A percentile compares a stretch with the other conserved stretches of the same genome.
These are phyloP conservation scores for Dioszegia hungarica DNA, from an alignment of 768 basidiomycete species.

Conservation along the genomic window DNA sequence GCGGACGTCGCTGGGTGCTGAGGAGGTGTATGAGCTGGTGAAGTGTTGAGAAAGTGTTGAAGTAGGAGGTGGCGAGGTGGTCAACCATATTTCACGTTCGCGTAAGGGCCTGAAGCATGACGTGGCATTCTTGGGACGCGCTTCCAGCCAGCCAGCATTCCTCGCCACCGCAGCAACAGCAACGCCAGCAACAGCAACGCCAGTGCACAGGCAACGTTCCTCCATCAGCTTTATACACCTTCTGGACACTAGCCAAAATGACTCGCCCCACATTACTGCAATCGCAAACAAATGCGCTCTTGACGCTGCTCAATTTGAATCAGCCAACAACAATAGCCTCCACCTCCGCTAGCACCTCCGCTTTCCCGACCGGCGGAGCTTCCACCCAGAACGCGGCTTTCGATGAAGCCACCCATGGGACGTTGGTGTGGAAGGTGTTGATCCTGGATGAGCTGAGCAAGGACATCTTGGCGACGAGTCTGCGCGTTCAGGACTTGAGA, in stretches of 20 bases:
- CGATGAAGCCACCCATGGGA: constrained; percentile 52
- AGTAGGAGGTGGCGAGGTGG: neutral
- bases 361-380: constrained; percentile 46
- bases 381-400: constrained; percentile 20
- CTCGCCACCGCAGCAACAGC: neutral
- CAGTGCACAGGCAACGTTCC: too few relatives aligned
- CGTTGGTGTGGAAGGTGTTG: constrained; percentile 92
- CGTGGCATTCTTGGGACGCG: neutral
- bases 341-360: constrained; percentile 42
- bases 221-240: too few relatives aligned
- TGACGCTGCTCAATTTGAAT: constrained; percentile 82
- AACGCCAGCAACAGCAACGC: too few relatives aligned
- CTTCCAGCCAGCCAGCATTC: neutral
- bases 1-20: too few relatives aligned
- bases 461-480: constrained; percentile 88
- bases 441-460: constrained; percentile 93
- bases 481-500: constrained; percentile 92
- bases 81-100: too few relatives aligned
- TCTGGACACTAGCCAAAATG: constrained; percentile 13
- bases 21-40: too few relatives aligned
- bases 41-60: too few relatives aligned
- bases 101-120: neutral
- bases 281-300: constrained; percentile 77
- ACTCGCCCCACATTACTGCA: constrained; percentile 63
- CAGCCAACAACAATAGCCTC: constrained; percentile 53